A percentile compares a stretch with the other conserved stretches of the same genome.
phyloP scores from a whole-genome alignment of 2,329 filamentous ascomycete genomes.

The Cladophialophora immunda region DNA sequence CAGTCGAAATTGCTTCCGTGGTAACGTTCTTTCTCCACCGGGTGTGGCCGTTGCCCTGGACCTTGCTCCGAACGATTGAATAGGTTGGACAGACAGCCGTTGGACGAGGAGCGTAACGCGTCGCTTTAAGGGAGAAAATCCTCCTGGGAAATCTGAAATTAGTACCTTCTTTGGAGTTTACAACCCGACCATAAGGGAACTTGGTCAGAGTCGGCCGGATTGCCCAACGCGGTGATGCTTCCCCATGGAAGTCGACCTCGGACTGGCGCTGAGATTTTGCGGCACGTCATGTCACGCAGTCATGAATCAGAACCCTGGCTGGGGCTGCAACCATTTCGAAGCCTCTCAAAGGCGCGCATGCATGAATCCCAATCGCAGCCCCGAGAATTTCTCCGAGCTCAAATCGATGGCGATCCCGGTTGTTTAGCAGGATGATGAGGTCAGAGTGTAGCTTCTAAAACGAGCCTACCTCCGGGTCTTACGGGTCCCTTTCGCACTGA shows the following conservation, averaged over 20 bases:
- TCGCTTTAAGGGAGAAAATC: neutral
- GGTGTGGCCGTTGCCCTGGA: neutral
- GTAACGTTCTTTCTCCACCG: neutral
- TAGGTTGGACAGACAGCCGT: too few species aligned
- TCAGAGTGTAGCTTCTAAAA: neutral
- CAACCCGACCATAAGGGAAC: neutral
- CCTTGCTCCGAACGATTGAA: neutral
- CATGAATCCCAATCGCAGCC: neutral
- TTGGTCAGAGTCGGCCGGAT: constrained; percentile 1
- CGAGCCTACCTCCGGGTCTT: neutral
- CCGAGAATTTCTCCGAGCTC: constrained; percentile 13
- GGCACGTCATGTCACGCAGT: neutral
- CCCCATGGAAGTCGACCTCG: neutral
- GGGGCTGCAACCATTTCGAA: neutral
- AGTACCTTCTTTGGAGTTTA: neutral
- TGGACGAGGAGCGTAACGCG: too few species aligned
- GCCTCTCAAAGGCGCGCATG: neutral
- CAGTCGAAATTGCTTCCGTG: neutral
- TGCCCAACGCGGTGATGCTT: neutral
- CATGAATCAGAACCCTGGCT: neutral
- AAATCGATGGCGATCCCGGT: neutral
- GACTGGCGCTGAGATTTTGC: neutral
- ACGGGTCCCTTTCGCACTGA: neutral
- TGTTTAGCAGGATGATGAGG: neutral
- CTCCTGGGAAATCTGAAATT: neutral